Percentiles rank a stretch among this genome's conserved stretches.
Evolutionary conservation across 495 filamentous ascomycete species (phyloP).

Genomic region (Sordaria brevicollis): DNA sequence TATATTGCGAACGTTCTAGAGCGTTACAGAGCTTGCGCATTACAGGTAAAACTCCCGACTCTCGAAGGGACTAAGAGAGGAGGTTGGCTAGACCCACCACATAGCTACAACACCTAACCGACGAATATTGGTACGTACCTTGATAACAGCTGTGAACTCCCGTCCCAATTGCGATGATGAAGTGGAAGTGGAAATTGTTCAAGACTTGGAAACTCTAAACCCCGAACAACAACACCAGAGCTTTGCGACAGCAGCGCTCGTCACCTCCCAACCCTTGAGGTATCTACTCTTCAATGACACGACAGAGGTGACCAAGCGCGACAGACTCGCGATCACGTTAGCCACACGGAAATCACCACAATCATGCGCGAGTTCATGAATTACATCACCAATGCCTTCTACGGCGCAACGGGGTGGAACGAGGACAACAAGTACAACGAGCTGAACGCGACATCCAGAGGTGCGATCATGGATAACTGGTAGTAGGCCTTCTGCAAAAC

Average conservation of each 20-base stretch:
- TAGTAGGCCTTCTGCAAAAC: not conserved
- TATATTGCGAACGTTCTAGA: no score
- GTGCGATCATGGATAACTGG: conserved; percentile 32
- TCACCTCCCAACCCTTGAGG: not conserved
- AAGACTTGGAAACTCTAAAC: not conserved
- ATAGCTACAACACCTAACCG: no score
- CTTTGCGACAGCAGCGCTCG: not conserved
- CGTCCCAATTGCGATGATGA: not conserved
- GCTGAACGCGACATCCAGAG: conserved; percentile 76
- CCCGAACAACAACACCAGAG: not conserved
- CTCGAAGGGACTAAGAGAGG: no score
- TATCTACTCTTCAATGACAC: conserved; percentile 10
- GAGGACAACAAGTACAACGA: conserved; percentile 85
- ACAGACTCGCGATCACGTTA: conserved; percentile 8
- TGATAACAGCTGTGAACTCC: not conserved
- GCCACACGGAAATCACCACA: not conserved
- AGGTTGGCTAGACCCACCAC: no score
- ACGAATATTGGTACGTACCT: not conserved
- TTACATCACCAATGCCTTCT: conserved; percentile 89
- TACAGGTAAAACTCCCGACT: no score
- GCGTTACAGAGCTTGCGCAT: no score
- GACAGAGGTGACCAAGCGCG: conserved; percentile 7
- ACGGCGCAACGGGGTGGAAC: conserved; percentile 78
- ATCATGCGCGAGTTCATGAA: conserved; percentile 97
- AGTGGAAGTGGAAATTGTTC: no score